A percentile compares a stretch with the other conserved stretches of the same genome.
These are phyloP conservation scores for Ambrosiella xylebori DNA, from an alignment of 2,329 filamentous ascomycete species.

Conservation along the genomic window DNA sequence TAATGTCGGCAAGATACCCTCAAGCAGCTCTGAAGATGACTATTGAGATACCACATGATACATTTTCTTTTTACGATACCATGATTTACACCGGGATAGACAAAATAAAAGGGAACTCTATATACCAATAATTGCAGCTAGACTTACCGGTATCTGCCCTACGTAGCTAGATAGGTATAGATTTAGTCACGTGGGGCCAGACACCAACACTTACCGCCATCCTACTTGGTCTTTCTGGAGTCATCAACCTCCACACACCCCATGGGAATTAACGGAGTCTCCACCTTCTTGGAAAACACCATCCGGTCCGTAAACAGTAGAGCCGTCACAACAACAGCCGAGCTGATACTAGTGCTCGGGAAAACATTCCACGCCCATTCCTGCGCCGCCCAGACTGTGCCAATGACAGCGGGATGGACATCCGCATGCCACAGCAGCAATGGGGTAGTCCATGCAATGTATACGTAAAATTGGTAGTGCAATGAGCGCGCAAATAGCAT, in stretches of 20 bases:
- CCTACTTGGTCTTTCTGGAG: constrained; percentile 19
- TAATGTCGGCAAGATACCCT: constrained; percentile 69
- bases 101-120: constrained; percentile 10
- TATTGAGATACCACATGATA: constrained; percentile 15
- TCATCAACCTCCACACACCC: constrained; percentile 15
- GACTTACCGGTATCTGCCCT: neutral
- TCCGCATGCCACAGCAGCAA: constrained; percentile 71
- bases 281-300: constrained; percentile 8
- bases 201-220: no score
- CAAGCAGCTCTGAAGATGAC: constrained; percentile 61
- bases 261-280: constrained; percentile 12
- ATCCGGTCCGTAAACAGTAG: constrained; percentile 40
- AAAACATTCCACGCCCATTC: constrained; percentile 93
- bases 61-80: constrained; percentile 16
- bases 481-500: constrained; percentile 74
- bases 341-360: constrained; percentile 50
- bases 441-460: constrained; percentile 76
- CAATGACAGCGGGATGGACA: constrained; percentile 48
- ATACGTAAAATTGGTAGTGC: constrained; percentile 92
- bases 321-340: constrained; percentile 47
- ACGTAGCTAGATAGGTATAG: neutral
- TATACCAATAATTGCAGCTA: constrained; percentile 1
- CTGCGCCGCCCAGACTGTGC: constrained; percentile 56
- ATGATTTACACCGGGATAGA: constrained; percentile 11
- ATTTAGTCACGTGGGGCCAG: no score